Base-by-base conservation (phyloP, 345 rosid genomes). In the Schrenkiella parvula region DNA sequence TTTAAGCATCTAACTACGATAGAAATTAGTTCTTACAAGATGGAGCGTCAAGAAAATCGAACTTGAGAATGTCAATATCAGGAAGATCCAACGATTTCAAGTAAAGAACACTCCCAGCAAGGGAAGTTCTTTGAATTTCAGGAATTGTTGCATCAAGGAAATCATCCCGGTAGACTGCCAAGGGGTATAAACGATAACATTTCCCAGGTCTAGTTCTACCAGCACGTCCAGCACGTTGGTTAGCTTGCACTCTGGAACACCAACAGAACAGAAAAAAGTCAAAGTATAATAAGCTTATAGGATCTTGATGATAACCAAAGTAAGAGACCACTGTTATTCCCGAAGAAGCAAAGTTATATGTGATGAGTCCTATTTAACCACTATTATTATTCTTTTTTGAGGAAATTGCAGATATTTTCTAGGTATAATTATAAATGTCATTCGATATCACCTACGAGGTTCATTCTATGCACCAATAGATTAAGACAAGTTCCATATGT, bases 201-300 rank as follows among this genome's bases (percentile, higher is more conserved):
- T 91, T 95, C 59, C 99, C 99, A 58, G 97, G 92, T 68, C 92
- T 84, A 25, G 99, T 91, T 85, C 99, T 87, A 65, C 99, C 99
- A 53, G 99, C 99, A 81, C 99, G 84, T 71, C 99, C 99, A 26
- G 90, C 95, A 56, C 98, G 92, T 78, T 95, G 99, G 81, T 89
- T 90, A 66, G 99, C 99, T 82, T 95, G 98, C 42, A 95, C 96
- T 83, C 99, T 95, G 78, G 72, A 83, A 71, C 48, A 54, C 46
- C 32, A 77, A 77, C 37, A 62, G 35, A 69, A 62, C 58, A 62
- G 22, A 35, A 14, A 26, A 57, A n/a, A 44, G 1, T 28, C 28
- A 2, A 74, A 28, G 41, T 37, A 38, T 43, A 56, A 37, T 74
- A 22, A 66, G 73, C 56, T 51, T 28, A 48, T 38, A 57, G 23